Percentiles rank a stretch among this genome's conserved stretches.
Evolutionary conservation across 768 basidiomycete species (phyloP).

Genomic region (Trametes meyenii): DNA sequence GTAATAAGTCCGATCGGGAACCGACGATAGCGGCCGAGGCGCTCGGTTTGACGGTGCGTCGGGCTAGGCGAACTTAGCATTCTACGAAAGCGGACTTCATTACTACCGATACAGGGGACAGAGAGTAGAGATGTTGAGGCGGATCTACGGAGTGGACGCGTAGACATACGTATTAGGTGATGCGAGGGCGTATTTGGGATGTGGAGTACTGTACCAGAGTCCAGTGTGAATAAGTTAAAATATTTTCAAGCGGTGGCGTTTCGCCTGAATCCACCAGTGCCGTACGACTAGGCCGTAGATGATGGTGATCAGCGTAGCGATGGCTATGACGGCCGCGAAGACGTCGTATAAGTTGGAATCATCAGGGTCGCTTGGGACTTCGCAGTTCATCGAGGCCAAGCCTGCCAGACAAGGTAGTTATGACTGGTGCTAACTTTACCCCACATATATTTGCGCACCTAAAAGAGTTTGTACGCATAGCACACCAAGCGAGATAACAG

Average conservation of each 20-base stretch:
- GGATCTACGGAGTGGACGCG: background rate
- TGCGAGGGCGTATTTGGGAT: background rate
- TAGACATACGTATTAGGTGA: background rate
- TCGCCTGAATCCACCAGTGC: conserved; percentile 66
- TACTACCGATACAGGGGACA: background rate
- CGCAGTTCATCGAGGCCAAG: conserved; percentile 66
- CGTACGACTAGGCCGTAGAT: conserved; percentile 52
- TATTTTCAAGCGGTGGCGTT: conserved; percentile 35
- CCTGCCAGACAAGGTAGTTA: conserved; percentile 44
- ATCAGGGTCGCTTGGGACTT: conserved; percentile 48
- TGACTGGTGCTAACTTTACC: background rate
- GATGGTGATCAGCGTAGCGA: conserved; percentile 47
- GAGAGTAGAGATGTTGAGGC: background rate
- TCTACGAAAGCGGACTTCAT: background rate
- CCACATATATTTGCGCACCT: conserved; percentile 43
- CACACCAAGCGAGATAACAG: conserved; percentile 66
- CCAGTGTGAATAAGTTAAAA: conserved; percentile 5
- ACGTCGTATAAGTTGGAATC: conserved; percentile 43
- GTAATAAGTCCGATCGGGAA: too few relatives aligned
- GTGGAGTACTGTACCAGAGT: background rate
- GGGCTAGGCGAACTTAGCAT: background rate
- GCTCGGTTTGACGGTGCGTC: too few relatives aligned
- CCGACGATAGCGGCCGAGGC: too few relatives aligned
- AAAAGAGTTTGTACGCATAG: conserved; percentile 63
- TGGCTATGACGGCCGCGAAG: conserved; percentile 58